Conservation (phyloP, 2,329 filamentous ascomycete species). For the Sclerotinia subarctica region DNA sequence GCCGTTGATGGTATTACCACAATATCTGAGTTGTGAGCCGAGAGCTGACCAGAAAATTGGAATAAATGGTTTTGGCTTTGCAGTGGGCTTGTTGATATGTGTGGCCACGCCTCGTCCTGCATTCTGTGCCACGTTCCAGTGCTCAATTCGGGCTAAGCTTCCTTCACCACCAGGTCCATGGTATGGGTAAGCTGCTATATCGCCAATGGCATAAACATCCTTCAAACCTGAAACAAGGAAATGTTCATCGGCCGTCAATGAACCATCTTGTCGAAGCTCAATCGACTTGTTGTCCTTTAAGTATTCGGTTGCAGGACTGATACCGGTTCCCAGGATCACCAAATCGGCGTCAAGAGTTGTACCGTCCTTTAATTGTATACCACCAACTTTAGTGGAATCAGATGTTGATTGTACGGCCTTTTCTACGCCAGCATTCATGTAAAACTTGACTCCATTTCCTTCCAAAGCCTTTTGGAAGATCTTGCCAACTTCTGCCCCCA, state of each 20-base stretch:
- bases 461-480: constrained; percentile 79
- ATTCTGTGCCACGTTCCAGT: constrained; percentile 98
- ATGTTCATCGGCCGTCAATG: constrained; percentile 72
- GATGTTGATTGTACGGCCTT: constrained; percentile 71
- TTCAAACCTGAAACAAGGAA: constrained; percentile 74
- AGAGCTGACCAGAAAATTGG: constrained; percentile 97
- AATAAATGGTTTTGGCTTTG: constrained; percentile 70
- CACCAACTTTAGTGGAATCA: constrained; percentile 70
- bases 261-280: constrained; percentile 78
- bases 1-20: constrained; percentile 77
- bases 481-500: constrained; percentile 76
- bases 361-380: constrained; percentile 80
- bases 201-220: constrained; percentile 88
- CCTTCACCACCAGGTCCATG: constrained; percentile 81
- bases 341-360: constrained; percentile 81
- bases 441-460: constrained; percentile 84
- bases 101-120: constrained; percentile 75
- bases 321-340: constrained; percentile 87
- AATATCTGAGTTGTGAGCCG: constrained; percentile 86
- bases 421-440: constrained; percentile 76
- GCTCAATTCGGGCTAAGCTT: constrained; percentile 78
- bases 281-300: constrained; percentile 69
- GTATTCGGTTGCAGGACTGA: constrained; percentile 80
- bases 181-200: constrained; percentile 95
- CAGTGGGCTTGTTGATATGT: constrained; percentile 66